Base-by-base conservation (phyloP, 345 rosid genomes). In the Acer yangbiense region DNA sequence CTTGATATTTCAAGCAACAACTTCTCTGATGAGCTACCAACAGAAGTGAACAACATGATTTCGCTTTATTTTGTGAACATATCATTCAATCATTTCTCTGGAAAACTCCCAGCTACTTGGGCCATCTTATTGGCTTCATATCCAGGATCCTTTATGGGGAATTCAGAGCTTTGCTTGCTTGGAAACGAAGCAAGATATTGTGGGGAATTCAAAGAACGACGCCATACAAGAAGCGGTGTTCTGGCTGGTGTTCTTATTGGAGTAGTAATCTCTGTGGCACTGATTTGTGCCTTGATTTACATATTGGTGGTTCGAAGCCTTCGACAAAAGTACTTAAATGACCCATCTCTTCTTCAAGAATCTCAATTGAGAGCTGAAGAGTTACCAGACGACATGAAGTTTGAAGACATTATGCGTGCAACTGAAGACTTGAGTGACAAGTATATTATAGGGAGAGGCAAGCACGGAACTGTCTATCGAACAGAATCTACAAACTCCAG, bases 1-100 rank as follows among this genome's bases (percentile, higher is more conserved):
- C 83, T 86, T 69, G 87, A 86, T 76, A 75, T 84, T 75, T 86
- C 86, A n/a, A 75, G 85, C 74, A 81, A 86, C 81, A 64, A 50
- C 65, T 79, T 86, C 58, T 50, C 77, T 25, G 85, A 80, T 13
- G 69, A 79, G 75, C 46, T 83, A 72, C 85, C 88, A 29, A 8
- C 72, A 61, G 83, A 71, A 65, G 69, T 86, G 41, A 81, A 79
- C 76, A 78, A 46, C 57, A 86, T 81, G 88, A 77, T 71, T 32
- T 77, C 85, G 58, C 80, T 83, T 23, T 23, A 55, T 76, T 81
- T 79, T 52, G 80, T 83, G 29, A 86, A 81, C 78, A 75, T 83
- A 62, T 83, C 86, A n/a, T 86, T 83, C 78, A 83, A 86, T 74
- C 78, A 77, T 58, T 71, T 86, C 58, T 55, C 58, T 0, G 85